Evolutionary conservation across 2,329 filamentous ascomycete genomes (phyloP), one percentile per base, ranked within the genome.

Genomic region (Stachybotrys elegans): DNA sequence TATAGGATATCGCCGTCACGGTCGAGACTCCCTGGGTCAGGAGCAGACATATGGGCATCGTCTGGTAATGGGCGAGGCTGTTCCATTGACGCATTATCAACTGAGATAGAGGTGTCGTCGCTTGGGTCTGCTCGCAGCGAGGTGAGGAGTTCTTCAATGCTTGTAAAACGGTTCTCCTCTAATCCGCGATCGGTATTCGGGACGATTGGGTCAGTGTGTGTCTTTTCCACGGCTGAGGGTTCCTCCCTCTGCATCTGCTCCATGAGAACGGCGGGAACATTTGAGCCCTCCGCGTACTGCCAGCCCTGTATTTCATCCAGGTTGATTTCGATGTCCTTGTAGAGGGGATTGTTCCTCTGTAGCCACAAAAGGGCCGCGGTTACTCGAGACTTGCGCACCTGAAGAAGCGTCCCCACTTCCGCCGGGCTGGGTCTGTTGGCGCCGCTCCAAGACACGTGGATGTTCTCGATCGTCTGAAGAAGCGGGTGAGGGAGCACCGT

Each of bases 341-440:
- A 46, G 14, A 42, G 44, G 13, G 44, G 44, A 25, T 46, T 43
- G 25, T 46, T 46, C 22, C 17, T 23, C 5, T 42, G 25, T 5
- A 46, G 40, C 44, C 40, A 46, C 5, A 13, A 39, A 9, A 46
- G 25, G 8, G 44, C 44, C 4, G 40, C 23, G 2, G 2, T 14
- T 6, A 43, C 29, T 3, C 37, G 37, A 11, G 38, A 42, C 32
- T 44, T 44, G 6, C 45, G 37, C 25, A 47, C 45, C 16, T 40
- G 37, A n/a, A 47, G 37, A 41, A 47, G 45, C 5, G 11, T 7
- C 17, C 41, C 37, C 1, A 47, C 41, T 9, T 47, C 45, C n/a
- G 37, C 42, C 4, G 37, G 16, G 23, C 25, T 25, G 12, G 45
- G 37, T 25, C 25, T 40, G 12, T 22, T 22, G 6, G 37, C 5